Conservation (phyloP, 2,329 filamentous ascomycete species). For the Sordariomycetes sp. region DNA sequence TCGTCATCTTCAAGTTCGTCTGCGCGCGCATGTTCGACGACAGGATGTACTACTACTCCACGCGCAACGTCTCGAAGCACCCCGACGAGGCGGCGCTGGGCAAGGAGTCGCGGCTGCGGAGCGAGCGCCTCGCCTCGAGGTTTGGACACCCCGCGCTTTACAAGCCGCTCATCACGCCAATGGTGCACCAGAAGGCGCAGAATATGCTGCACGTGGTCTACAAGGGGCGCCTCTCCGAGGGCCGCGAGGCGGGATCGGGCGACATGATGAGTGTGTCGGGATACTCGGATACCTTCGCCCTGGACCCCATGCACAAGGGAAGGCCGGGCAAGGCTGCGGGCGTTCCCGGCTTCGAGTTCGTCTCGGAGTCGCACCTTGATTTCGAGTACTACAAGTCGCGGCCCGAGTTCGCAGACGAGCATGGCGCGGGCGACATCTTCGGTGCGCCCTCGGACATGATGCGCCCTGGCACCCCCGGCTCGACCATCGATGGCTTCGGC, state of each 20-base stretch:
- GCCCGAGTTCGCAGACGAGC: conserved; percentile 74
- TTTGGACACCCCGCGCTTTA: conserved; percentile 91
- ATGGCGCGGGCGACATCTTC: conserved; percentile 56
- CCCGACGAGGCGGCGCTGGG: conserved; percentile 26
- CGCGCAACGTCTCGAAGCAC: conserved; percentile 37
- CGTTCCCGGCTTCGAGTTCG: conserved; percentile 74
- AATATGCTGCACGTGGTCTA: conserved; percentile 80
- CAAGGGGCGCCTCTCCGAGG: conserved; percentile 61
- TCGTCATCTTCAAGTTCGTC: conserved; percentile 77
- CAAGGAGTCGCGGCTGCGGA: conserved; percentile 41
- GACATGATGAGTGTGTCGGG: conserved; percentile 48
- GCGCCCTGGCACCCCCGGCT: conserved; percentile 48
- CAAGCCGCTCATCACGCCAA: conserved; percentile 79
- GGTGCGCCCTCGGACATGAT: conserved; percentile 45
- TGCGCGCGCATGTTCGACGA: conserved; percentile 65
- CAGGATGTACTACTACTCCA: conserved; percentile 69
- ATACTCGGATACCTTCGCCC: conserved; percentile 69
- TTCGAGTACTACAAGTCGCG: conserved; percentile 88
- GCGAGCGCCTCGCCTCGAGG: conserved; percentile 57
- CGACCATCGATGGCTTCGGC: conserved; percentile 25
- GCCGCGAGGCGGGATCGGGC: conserved; percentile 40
- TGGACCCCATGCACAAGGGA: conserved; percentile 61
- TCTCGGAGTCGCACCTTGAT: conserved; percentile 74
- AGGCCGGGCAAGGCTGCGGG: conserved; percentile 29
- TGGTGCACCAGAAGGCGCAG: conserved; percentile 86